Percentiles rank a stretch among this genome's conserved stretches.
Conservation (phyloP, 257 asterid genomes). For the Lantana camara region DNA sequence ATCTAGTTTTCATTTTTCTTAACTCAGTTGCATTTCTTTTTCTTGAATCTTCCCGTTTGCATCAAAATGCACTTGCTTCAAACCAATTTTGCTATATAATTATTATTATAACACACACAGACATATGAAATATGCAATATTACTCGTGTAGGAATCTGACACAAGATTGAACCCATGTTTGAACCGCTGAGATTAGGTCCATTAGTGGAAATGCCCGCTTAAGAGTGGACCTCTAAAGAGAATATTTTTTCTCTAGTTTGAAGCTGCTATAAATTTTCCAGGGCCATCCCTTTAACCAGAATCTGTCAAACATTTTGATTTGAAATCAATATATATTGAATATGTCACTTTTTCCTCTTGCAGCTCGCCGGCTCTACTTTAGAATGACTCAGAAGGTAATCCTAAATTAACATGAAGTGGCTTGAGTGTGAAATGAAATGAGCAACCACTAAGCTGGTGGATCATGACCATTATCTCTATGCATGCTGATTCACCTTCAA, state of each 20-base stretch:
- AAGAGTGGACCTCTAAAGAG: not conserved
- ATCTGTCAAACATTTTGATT: constrained; percentile 8
- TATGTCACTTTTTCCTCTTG: constrained; percentile 22
- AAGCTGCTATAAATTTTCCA: too few relatives aligned
- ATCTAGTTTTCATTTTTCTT: too few relatives aligned
- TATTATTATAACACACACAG: too few relatives aligned
- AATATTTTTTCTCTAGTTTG: not conserved
- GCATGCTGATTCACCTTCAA: constrained; percentile 19
- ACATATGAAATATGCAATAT: too few relatives aligned
- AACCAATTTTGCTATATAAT: too few relatives aligned
- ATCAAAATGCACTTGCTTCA: not conserved
- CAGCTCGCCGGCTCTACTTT: constrained; percentile 29
- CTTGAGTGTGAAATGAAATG: constrained; percentile 37
- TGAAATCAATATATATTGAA: not conserved
- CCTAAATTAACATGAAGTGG: constrained; percentile 33
- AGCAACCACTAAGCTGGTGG: constrained; percentile 44
- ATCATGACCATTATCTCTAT: constrained; percentile 23
- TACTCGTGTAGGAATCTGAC: too few relatives aligned
- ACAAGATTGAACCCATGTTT: too few relatives aligned
- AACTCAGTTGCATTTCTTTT: not conserved
- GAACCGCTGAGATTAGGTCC: too few relatives aligned
- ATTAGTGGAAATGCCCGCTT: too few relatives aligned
- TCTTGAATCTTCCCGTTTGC: not conserved
- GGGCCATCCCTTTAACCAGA: not conserved
- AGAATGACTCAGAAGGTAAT: constrained; percentile 19